Conservation (phyloP, 148 eudicot species). For the Cornus controversa region DNA sequence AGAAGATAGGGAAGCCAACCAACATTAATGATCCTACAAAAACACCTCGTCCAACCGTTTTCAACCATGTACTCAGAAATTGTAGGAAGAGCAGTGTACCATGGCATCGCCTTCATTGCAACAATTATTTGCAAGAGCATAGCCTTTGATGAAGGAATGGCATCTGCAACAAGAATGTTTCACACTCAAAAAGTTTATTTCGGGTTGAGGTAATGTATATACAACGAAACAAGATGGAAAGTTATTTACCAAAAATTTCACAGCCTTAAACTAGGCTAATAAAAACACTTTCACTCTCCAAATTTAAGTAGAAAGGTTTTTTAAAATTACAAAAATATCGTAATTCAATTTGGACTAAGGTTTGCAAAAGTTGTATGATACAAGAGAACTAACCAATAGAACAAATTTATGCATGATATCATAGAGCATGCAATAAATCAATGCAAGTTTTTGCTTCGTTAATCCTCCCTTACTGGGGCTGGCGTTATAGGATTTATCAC, state of each 20-base stretch:
- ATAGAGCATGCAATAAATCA: background rate
- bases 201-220: background rate
- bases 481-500: background rate
- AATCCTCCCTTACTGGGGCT: background rate
- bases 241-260: background rate
- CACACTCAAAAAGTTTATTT: background rate
- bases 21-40: conserved; percentile 55
- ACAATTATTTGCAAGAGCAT: conserved; percentile 80
- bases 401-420: background rate
- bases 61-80: conserved; percentile 70
- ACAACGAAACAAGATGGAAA: background rate
- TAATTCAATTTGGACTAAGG: no score
- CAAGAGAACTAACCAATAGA: background rate
- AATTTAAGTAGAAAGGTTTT: background rate
- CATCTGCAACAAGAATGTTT: conserved; percentile 43
- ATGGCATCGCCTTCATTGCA: conserved; percentile 93
- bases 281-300: background rate
- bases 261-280: background rate
- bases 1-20: conserved; percentile 47
- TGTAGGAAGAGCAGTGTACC: conserved; percentile 61
- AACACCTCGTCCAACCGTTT: conserved; percentile 76
- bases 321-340: background rate
- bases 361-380: no score
- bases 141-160: conserved; percentile 66
- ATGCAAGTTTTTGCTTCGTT: background rate